Base-by-base conservation (phyloP, 495 filamentous ascomycete genomes). In the Schizothecium vesticola region DNA sequence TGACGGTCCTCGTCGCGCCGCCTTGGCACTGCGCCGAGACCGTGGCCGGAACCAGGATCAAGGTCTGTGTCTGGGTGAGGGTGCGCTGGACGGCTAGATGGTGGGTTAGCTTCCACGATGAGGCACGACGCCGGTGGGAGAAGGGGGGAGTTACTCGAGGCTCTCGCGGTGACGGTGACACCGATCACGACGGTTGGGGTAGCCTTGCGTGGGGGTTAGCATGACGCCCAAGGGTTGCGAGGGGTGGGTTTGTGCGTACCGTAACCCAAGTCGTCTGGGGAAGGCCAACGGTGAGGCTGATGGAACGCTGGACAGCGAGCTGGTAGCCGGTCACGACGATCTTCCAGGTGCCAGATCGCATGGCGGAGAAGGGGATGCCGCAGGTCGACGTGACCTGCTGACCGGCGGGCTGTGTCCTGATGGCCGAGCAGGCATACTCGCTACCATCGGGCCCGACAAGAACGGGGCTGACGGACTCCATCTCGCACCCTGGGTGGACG, bases 151-250 rank as follows among this genome's bases (percentile, higher is more conserved):
- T 43, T 76, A 82, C 79, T 82, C 51, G 72, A 72, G 10, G 77
- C 76, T 55, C 70, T 70, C 13, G 80, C 77, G 21, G 79, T 82
- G 63, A 74, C 80, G 19, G 80, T 82, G 56, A 76, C 67, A 21
- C 80, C 80, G 22, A 81, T 51, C 6, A 78, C 67, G 11, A 80
- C 77, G 3, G 80, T 82, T 24, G 80, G 80, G 0, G 80, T 82
- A 2, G 75, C 80, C 78, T 80, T 63, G 12, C 28, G 19, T 22
- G 10, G 21, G 21, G 29, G 36, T 67, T 51, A 73, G 61, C 23
- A 68, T 28, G 16, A 57, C 3, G 36, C 22, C 21, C 12, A 9
- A n/a, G 2, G 56, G 13, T 16, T n/a, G 19, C 10, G n/a, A 16
- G 29, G 61, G 16, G 11, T 2, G 11, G 21, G 21, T 13, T 26